Conservation (phyloP, 2,329 filamentous ascomycete species). For the Colletotrichum chlorophyti region DNA sequence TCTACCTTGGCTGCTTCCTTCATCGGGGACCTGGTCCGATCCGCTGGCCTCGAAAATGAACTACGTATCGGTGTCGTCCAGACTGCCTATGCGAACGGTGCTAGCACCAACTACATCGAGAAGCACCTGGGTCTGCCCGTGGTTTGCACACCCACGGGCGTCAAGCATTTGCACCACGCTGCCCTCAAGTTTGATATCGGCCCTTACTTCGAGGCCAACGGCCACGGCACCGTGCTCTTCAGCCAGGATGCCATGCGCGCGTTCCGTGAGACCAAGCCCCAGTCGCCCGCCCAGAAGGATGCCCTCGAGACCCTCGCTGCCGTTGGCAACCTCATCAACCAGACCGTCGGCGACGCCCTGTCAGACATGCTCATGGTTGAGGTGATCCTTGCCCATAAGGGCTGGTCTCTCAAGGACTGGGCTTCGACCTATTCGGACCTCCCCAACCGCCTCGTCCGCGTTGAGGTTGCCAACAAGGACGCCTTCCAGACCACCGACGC, state of each 20-base stretch:
- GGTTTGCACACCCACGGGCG: slow-evolving; percentile 91
- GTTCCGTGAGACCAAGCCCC: slow-evolving; percentile 81
- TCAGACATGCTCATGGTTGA: slow-evolving; percentile 97
- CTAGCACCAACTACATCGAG: slow-evolving; percentile 90
- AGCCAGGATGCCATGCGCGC: slow-evolving; percentile 80
- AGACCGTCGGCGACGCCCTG: slow-evolving; percentile 94
- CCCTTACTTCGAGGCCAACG: slow-evolving; percentile 98
- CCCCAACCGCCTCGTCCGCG: slow-evolving; percentile 92
- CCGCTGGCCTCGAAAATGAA: slow-evolving; percentile 78
- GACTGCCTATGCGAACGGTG: slow-evolving; percentile 96
- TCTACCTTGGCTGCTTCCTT: slow-evolving; percentile 93
- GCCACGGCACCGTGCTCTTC: slow-evolving; percentile 96
- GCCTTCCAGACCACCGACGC: slow-evolving; percentile 92
- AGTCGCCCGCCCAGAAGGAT: slow-evolving; percentile 90
- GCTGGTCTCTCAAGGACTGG: slow-evolving; percentile 91
- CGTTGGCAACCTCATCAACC: slow-evolving; percentile 92
- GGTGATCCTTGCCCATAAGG: slow-evolving; percentile 93
- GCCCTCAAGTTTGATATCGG: slow-evolving; percentile 93
- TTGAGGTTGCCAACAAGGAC: slow-evolving; percentile 87
- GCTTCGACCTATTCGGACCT: slow-evolving; percentile 91
- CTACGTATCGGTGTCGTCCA: slow-evolving; percentile 94
- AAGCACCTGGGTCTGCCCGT: slow-evolving; percentile 88
- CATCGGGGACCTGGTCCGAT: slow-evolving; percentile 85
- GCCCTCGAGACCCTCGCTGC: slow-evolving; percentile 85
- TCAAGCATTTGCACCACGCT: slow-evolving; percentile 98